Evolutionary conservation across 768 basidiomycete species (phyloP).

Genomic region (Termitomyces sp.): DNA sequence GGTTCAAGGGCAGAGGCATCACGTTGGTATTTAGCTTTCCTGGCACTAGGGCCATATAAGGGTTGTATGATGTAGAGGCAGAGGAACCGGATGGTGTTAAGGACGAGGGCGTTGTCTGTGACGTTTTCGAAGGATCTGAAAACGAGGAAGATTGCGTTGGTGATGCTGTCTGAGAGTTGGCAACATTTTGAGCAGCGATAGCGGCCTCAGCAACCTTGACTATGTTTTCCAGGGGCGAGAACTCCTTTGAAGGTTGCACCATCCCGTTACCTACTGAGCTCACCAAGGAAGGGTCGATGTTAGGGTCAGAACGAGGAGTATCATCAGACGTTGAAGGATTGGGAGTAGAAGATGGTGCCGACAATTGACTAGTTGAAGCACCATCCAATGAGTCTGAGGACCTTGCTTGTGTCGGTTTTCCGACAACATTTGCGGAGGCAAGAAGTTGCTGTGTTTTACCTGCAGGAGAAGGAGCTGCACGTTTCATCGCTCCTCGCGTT

Average conservation of each 20-base stretch:
- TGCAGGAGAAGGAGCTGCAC: constrained; percentile 4
- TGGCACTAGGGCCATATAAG: constrained; percentile 16
- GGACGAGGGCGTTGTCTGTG: background rate
- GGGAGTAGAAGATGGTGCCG: background rate
- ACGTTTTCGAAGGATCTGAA: background rate
- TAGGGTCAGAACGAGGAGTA: constrained; percentile 1
- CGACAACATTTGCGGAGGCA: constrained; percentile 5
- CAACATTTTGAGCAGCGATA: constrained; percentile 25
- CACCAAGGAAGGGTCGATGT: constrained; percentile 14
- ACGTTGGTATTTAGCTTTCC: constrained; percentile 15
- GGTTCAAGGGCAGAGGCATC: constrained; percentile 24
- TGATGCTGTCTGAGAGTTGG: constrained; percentile 7
- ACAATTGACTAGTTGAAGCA: background rate
- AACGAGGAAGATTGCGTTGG: constrained; percentile 1
- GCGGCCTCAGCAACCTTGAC: constrained; percentile 32
- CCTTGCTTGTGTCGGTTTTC: constrained; percentile 6
- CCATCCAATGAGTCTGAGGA: constrained; percentile 8
- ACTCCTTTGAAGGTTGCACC: constrained; percentile 3
- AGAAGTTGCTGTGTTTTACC: constrained; percentile 5
- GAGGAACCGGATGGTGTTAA: constrained; percentile 8
- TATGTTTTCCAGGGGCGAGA: constrained; percentile 27
- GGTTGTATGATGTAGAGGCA: constrained; percentile 18
- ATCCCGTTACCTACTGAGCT: constrained; percentile 1
- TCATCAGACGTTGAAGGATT: background rate
- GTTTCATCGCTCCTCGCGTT: constrained; percentile 11